Percentiles rank a stretch among this genome's conserved stretches.
phyloP scores from a whole-genome alignment of 176 grass and related monocot genomes.

The Aegilops speltoides region DNA sequence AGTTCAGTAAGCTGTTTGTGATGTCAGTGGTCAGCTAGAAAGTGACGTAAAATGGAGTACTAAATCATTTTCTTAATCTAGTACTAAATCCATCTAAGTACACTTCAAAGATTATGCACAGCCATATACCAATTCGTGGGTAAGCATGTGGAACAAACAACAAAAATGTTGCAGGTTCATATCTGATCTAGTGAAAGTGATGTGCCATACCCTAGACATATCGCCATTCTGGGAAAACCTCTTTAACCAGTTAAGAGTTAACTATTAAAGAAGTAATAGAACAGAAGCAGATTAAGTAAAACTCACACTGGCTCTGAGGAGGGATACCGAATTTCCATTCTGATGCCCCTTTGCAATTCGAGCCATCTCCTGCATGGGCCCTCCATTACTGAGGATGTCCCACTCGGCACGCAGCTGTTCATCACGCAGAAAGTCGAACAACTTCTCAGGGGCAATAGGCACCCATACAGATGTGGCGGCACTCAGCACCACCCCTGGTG shows the following conservation, averaged over 20 bases:
- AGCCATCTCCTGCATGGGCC: conserved; percentile 94
- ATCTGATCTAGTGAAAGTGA: background rate
- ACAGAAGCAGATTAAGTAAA: background rate
- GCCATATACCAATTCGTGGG: background rate
- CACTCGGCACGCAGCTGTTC: conserved; percentile 72
- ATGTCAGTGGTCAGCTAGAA: background rate
- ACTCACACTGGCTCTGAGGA: conserved; percentile 88
- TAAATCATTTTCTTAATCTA: background rate
- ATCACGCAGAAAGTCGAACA: conserved; percentile 79
- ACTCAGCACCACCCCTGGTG: conserved; percentile 76
- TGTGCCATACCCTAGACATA: background rate
- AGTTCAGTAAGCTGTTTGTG: background rate
- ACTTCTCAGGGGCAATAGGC: conserved; percentile 46
- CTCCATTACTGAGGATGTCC: conserved; percentile 90
- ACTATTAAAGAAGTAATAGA: background rate
- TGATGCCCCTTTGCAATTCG: conserved; percentile 85
- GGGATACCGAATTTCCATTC: conserved; percentile 84
- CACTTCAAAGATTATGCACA: background rate
- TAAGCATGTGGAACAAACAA: conserved; percentile 5
- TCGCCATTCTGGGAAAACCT: background rate
- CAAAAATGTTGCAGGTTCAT: background rate
- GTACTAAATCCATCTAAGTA: background rate
- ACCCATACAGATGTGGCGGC: conserved; percentile 87
- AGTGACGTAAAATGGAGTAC: background rate
- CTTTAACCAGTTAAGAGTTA: background rate